Evolutionary conservation across 768 basidiomycete species (phyloP).

Genomic region (Clathrus columnatus): DNA sequence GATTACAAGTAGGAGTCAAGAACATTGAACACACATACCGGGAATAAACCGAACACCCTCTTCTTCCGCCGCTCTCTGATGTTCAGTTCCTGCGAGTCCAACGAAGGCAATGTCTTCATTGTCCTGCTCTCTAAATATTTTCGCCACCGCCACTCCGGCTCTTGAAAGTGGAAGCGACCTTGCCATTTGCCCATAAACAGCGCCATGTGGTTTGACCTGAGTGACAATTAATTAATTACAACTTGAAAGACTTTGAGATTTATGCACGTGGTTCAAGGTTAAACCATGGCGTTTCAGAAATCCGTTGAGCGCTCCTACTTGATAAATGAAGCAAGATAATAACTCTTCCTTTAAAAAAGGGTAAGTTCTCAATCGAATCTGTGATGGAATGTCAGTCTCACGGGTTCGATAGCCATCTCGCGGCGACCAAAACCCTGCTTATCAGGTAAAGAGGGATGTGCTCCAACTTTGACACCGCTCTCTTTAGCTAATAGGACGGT

Average conservation of each 20-base stretch:
- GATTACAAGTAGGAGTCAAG: background rate
- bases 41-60: constrained; percentile 53
- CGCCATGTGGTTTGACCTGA: constrained; percentile 54
- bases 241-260: background rate
- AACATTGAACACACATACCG: constrained; percentile 26
- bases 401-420: constrained; percentile 55
- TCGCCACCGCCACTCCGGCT: constrained; percentile 44
- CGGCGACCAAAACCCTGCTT: constrained; percentile 57
- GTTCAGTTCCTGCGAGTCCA: constrained; percentile 55
- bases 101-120: constrained; percentile 41
- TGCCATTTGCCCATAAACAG: constrained; percentile 52
- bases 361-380: background rate
- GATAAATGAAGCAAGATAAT: constrained; percentile 49
- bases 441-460: constrained; percentile 59
- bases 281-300: constrained; percentile 49
- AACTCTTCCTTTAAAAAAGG: constrained; percentile 38
- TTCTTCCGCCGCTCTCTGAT: constrained; percentile 48
- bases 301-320: constrained; percentile 55
- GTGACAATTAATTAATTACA: background rate
- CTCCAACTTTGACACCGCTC: constrained; percentile 50
- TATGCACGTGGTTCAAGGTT: constrained; percentile 48
- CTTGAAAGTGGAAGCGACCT: constrained; percentile 47
- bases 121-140: constrained; percentile 33
- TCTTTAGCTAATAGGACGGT: constrained; percentile 50
- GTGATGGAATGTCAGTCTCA: constrained; percentile 19